phyloP scores from a whole-genome alignment of 164 flowering plant species.

The Kingdonia uniflora region DNA sequence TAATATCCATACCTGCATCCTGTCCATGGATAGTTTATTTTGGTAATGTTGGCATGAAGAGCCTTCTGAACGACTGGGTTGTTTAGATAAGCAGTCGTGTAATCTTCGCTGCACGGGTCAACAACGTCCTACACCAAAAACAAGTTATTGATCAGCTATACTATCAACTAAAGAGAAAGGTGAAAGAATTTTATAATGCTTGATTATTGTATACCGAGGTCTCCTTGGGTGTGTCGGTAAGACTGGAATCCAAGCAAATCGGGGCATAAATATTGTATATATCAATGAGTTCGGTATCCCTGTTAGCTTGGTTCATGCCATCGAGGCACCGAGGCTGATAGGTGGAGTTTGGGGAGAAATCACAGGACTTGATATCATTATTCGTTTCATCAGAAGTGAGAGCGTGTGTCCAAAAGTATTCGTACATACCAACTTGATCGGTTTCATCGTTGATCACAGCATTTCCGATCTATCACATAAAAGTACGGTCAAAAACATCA shows the following conservation, averaged over 20 bases:
- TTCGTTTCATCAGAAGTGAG: conserved; percentile 48
- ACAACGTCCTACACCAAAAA: not conserved
- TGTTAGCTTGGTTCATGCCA: not conserved
- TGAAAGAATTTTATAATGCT: too few relatives aligned
- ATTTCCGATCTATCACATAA: conserved; percentile 77
- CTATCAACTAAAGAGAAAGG: too few relatives aligned
- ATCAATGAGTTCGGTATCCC: conserved; percentile 14
- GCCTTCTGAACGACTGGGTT: conserved; percentile 55
- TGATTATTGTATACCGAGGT: conserved; percentile 17
- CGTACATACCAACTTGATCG: conserved; percentile 63
- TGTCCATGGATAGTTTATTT: conserved; percentile 23
- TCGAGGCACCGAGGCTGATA: not conserved
- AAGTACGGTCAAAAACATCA: too few relatives aligned
- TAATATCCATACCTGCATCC: conserved; percentile 31
- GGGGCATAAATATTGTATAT: conserved; percentile 67
- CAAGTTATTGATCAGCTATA: too few relatives aligned
- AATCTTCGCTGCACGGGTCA: conserved; percentile 61
- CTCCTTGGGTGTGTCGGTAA: conserved; percentile 32
- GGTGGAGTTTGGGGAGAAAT: conserved; percentile 5
- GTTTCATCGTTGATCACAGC: conserved; percentile 62
- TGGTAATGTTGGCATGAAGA: conserved; percentile 54
- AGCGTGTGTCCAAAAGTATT: conserved; percentile 81
- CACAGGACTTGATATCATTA: not conserved
- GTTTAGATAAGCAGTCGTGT: conserved; percentile 43
- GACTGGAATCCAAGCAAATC: conserved; percentile 20